Percentiles rank a stretch among this genome's conserved stretches.
These are phyloP conservation scores for Aspergillus ochraceus DNA, from an alignment of 2,329 filamentous ascomycete genomes.

Conservation along the genomic window DNA sequence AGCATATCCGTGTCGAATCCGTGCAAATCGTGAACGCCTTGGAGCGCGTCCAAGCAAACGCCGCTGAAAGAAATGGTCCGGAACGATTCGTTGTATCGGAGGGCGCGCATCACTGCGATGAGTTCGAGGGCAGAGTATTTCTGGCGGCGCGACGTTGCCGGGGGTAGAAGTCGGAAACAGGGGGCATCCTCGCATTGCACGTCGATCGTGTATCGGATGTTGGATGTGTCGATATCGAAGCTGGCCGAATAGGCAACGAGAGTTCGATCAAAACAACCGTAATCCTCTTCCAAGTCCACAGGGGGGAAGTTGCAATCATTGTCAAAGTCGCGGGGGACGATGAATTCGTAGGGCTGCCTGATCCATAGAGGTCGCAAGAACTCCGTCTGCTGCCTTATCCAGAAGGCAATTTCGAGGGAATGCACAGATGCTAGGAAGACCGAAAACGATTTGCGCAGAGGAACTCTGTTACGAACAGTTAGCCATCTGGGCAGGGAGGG, in stretches of 20 bases:
- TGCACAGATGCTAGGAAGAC: conserved; percentile 65
- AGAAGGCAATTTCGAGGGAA: conserved; percentile 64
- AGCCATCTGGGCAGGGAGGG: not conserved
- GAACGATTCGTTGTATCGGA: conserved; percentile 71
- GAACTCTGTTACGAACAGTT: conserved; percentile 43
- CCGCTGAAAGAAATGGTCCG: conserved; percentile 66
- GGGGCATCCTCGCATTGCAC: conserved; percentile 66
- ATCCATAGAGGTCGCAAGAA: conserved; percentile 67
- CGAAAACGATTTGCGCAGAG: conserved; percentile 55
- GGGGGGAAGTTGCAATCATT: conserved; percentile 50
- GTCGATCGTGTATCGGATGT: conserved; percentile 64
- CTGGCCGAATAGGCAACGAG: conserved; percentile 69
- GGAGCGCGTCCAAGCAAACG: conserved; percentile 64
- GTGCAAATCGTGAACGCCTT: conserved; percentile 59
- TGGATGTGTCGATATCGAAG: conserved; percentile 66
- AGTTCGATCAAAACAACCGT: conserved; percentile 65
- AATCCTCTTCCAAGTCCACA: conserved; percentile 56
- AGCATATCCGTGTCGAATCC: conserved; percentile 64
- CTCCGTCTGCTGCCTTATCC: conserved; percentile 61
- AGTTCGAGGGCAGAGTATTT: conserved; percentile 63
- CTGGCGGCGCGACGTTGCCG: conserved; percentile 48
- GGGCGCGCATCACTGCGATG: conserved; percentile 67
- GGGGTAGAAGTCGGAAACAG: conserved; percentile 63
- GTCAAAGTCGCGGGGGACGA: conserved; percentile 57
- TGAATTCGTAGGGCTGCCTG: conserved; percentile 62